These are phyloP conservation scores for Fragosphaeria purpurea DNA, from an alignment of 2,329 filamentous ascomycete genomes.

Conservation along the genomic window DNA sequence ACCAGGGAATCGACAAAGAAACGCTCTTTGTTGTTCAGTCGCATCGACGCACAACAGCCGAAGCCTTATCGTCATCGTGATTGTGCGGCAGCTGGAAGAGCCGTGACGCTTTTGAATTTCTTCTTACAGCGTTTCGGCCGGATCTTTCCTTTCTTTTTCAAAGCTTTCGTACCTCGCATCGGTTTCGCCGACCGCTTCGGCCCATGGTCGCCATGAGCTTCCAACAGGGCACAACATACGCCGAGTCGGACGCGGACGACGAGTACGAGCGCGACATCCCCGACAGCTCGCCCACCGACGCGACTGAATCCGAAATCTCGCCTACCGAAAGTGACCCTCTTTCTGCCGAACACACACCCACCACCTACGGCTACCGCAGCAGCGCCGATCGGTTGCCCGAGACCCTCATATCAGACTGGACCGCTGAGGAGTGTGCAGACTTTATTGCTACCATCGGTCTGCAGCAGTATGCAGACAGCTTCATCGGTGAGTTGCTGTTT, in stretches of 20 bases:
- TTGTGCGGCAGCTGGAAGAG: too few species aligned
- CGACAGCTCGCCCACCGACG: slow-evolving; percentile 54
- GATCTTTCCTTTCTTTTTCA: not conserved
- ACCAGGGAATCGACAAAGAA: too few species aligned
- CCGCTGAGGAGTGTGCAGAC: slow-evolving; percentile 78
- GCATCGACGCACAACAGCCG: too few species aligned
- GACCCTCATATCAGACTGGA: slow-evolving; percentile 71
- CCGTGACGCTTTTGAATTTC: too few species aligned
- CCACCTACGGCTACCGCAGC: slow-evolving; percentile 60
- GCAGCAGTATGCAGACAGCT: slow-evolving; percentile 70
- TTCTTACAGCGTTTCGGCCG: too few species aligned
- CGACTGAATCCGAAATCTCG: slow-evolving; percentile 56
- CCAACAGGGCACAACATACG: slow-evolving; percentile 58
- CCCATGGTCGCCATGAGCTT: slow-evolving; percentile 41
- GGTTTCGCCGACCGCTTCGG: not conserved
- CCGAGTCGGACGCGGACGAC: slow-evolving; percentile 73
- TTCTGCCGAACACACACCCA: slow-evolving; percentile 67
- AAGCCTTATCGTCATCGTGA: too few species aligned
- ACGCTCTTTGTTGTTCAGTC: too few species aligned
- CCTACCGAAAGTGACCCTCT: slow-evolving; percentile 63
- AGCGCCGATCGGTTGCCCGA: slow-evolving; percentile 59
- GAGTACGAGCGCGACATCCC: slow-evolving; percentile 68
- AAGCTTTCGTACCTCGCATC: not conserved
- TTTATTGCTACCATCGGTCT: slow-evolving; percentile 74
- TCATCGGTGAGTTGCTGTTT: slow-evolving; percentile 56